phyloP scores from a whole-genome alignment of 139 green algal species.

The Astrephomene gubernaculifera region DNA sequence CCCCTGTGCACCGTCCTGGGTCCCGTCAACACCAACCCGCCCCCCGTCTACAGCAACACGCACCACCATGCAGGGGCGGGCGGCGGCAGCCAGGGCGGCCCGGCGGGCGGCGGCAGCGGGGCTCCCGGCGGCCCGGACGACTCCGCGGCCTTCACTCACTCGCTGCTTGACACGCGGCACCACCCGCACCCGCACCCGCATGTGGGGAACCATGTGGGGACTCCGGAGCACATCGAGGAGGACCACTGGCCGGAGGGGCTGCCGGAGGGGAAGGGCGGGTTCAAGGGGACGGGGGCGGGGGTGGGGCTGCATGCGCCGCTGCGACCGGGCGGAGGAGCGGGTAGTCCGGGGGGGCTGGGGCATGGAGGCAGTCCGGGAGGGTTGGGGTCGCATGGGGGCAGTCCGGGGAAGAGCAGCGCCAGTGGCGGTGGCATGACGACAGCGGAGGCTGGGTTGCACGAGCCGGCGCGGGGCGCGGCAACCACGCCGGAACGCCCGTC shows the following conservation, averaged over 20 bases:
- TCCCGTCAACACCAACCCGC: constrained; percentile 34
- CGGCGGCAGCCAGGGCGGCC: constrained; percentile 4
- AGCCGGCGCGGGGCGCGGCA: too few relatives aligned
- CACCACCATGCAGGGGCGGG: too few relatives aligned
- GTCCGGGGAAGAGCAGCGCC: background rate
- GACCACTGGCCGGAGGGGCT: constrained; percentile 45
- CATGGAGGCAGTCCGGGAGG: background rate
- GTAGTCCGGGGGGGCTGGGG: background rate
- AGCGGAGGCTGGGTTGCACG: background rate
- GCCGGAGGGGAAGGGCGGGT: constrained; percentile 32
- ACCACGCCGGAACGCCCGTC: too few relatives aligned
- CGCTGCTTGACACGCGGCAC: constrained; percentile 28
- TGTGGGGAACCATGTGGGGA: constrained; percentile 21
- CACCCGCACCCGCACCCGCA: constrained; percentile 8
- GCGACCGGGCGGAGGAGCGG: background rate
- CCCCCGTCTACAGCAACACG: constrained; percentile 10
- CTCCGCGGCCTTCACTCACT: constrained; percentile 28
- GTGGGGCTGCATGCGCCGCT: constrained; percentile 16
- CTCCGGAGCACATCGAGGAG: constrained; percentile 47
- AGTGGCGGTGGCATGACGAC: background rate
- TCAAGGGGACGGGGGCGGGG: constrained; percentile 21
- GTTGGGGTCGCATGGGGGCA: background rate
- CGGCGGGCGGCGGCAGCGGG: background rate
- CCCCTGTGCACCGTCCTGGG: constrained; percentile 19
- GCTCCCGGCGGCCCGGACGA: constrained; percentile 1